Conservation (phyloP, 345 rosid genomes). For the Barbarea vulgaris region DNA sequence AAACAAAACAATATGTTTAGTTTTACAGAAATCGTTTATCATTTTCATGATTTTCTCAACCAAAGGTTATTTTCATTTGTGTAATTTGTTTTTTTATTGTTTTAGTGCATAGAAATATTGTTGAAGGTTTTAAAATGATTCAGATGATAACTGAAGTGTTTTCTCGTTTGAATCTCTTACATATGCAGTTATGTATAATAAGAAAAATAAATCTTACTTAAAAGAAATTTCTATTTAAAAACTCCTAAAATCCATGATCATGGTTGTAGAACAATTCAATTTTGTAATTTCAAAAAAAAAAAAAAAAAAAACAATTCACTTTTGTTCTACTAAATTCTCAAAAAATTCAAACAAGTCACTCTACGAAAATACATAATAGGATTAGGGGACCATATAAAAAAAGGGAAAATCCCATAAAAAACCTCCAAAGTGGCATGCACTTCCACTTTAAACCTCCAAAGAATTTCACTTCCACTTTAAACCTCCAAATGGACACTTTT, state of each 20-base stretch:
- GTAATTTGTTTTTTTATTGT: not conserved
- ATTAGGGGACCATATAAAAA: constrained; percentile 23
- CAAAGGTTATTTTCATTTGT: not conserved
- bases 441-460: no score
- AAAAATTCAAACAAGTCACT: no score
- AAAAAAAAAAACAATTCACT: no score
- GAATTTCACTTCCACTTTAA: no score
- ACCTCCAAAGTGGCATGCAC: no score
- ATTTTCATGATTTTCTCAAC: not conserved
- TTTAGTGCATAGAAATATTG: not conserved
- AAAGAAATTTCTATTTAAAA: not conserved
- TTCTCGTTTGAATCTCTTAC: not conserved
- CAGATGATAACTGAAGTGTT: not conserved
- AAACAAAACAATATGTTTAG: not conserved
- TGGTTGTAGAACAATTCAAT: not conserved
- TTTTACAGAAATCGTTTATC: not conserved
- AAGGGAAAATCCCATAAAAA: no score
- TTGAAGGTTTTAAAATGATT: not conserved
- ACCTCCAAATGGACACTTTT: no score
- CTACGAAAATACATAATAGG: constrained; percentile 5
- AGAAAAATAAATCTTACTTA: not conserved
- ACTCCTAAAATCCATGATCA: not conserved
- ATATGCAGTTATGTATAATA: not conserved
- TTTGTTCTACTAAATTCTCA: not conserved
- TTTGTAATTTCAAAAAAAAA: no score